These are phyloP conservation scores for Epichloe baconii DNA, from an alignment of 2,329 filamentous ascomycete species.

Conservation along the genomic window DNA sequence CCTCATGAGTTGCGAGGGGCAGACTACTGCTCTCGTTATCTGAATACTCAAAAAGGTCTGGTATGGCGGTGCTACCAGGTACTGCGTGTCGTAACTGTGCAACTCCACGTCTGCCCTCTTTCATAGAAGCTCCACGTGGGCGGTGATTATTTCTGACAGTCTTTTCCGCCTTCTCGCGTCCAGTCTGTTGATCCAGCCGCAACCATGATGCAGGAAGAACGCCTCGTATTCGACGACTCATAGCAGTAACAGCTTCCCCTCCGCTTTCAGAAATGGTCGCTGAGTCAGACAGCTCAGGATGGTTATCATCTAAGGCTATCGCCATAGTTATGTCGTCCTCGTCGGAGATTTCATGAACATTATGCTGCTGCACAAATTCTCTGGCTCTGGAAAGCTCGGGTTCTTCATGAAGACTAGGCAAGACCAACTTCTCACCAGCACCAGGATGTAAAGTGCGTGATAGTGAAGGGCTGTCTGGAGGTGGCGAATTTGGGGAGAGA, in stretches of 20 bases:
- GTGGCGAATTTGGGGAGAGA: neutral
- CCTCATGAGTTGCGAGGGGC: neutral
- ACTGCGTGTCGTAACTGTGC: slow-evolving; percentile 30
- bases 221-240: slow-evolving; percentile 38
- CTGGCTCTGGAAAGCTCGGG: neutral
- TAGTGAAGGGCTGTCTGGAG: neutral
- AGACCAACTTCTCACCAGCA: neutral
- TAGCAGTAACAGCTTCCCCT: slow-evolving; percentile 26
- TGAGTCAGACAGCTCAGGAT: slow-evolving; percentile 6
- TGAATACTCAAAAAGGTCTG: slow-evolving; percentile 33
- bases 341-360: neutral
- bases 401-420: neutral
- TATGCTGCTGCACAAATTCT: neutral
- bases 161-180: slow-evolving; percentile 18
- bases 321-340: neutral
- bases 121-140: slow-evolving; percentile 22
- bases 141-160: slow-evolving; percentile 15
- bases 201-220: slow-evolving; percentile 57
- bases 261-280: slow-evolving; percentile 26
- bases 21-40: neutral
- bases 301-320: neutral
- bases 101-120: slow-evolving; percentile 32
- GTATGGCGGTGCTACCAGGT: slow-evolving; percentile 14
- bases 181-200: slow-evolving; percentile 39
- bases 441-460: neutral